Conservation (phyloP, 768 basidiomycete genomes). For the Agrocybe chaxingu region DNA sequence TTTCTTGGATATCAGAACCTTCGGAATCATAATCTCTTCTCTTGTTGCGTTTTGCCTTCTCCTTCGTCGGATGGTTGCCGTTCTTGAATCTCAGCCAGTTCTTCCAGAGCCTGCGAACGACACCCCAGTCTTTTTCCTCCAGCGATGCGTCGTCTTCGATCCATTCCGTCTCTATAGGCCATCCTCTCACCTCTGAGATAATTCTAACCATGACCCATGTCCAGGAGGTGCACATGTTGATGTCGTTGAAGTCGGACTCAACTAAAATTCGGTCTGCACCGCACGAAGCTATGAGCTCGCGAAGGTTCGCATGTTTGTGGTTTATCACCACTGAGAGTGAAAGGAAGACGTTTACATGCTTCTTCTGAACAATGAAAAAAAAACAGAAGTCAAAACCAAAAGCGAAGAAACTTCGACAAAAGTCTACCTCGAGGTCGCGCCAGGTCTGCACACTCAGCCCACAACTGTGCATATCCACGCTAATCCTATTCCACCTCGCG, state of each 20-base stretch:
- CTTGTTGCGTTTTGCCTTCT: constrained; percentile 16
- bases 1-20: constrained; percentile 9
- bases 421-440: constrained; percentile 66
- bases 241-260: constrained; percentile 82
- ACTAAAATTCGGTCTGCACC: constrained; percentile 68
- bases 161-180: constrained; percentile 69
- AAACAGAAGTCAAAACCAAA: neutral
- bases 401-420: neutral
- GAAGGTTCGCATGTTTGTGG: constrained; percentile 60
- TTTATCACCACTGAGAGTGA: constrained; percentile 90
- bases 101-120: constrained; percentile 57
- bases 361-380: constrained; percentile 42
- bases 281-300: constrained; percentile 61
- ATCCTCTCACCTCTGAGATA: constrained; percentile 74
- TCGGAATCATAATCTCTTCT: constrained; percentile 12
- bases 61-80: constrained; percentile 37
- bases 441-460: constrained; percentile 78
- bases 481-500: constrained; percentile 59
- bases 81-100: constrained; percentile 68
- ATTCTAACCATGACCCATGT: constrained; percentile 78
- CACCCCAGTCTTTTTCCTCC: constrained; percentile 50
- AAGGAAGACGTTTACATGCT: constrained; percentile 75
- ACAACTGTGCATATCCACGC: constrained; percentile 88
- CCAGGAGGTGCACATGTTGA: constrained; percentile 50
- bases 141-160: constrained; percentile 29